phyloP scores from a whole-genome alignment of 768 basidiomycete species.

The Candolleomyces aberdarensis region DNA sequence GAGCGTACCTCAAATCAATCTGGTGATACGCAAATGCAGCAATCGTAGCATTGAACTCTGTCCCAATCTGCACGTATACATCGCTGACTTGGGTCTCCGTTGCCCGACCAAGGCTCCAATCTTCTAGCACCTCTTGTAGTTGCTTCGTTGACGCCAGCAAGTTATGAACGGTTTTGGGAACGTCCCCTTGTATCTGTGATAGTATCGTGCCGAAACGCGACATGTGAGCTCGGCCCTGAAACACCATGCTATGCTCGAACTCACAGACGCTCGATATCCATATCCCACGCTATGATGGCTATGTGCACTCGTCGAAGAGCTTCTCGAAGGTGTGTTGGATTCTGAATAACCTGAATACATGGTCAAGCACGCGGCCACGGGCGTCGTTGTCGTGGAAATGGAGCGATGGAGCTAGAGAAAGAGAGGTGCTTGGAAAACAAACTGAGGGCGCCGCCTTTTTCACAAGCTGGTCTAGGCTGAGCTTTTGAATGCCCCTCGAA shows the following conservation, averaged over 20 bases:
- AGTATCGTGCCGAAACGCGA: not conserved
- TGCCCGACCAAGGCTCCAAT: conserved; percentile 62
- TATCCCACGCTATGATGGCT: not conserved
- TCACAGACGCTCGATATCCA: not conserved
- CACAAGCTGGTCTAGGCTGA: not conserved
- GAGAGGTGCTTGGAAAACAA: not conserved
- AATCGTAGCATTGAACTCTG: conserved; percentile 81
- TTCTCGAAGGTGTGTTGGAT: not conserved
- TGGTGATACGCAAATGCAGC: conserved; percentile 69
- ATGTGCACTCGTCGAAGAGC: not conserved
- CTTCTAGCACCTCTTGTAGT: conserved; percentile 67
- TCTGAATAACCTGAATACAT: not conserved
- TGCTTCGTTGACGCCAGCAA: conserved; percentile 82
- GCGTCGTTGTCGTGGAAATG: not conserved
- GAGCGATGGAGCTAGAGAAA: not conserved
- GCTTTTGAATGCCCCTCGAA: not conserved
- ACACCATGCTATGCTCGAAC: not conserved
- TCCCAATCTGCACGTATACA: conserved; percentile 85
- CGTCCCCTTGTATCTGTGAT: conserved; percentile 32
- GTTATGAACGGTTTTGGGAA: conserved; percentile 56
- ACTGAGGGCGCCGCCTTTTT: not conserved
- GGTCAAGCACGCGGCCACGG: not conserved
- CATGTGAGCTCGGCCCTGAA: not conserved
- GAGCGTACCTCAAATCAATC: conserved; percentile 73
- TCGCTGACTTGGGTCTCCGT: conserved; percentile 78